Conservation (phyloP, 257 asterid species). For the Galeopsis tetrahit region DNA sequence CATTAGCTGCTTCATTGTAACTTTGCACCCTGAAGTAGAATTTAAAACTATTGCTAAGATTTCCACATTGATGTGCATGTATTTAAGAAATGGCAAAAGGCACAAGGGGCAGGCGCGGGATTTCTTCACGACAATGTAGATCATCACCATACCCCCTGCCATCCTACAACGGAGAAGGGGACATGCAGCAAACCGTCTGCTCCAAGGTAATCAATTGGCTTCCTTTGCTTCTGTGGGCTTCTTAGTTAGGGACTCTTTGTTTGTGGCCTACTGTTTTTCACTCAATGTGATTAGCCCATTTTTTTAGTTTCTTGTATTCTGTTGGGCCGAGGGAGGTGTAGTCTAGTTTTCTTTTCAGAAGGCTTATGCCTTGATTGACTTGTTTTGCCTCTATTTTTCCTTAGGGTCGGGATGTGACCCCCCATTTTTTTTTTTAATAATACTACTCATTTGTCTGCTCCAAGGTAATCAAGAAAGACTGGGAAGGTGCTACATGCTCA, state of each 20-base stretch:
- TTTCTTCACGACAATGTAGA: slow-evolving; percentile 75
- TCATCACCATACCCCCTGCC: slow-evolving; percentile 74
- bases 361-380: no score
- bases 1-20: slow-evolving; percentile 22
- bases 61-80: slow-evolving; percentile 30
- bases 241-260: no score
- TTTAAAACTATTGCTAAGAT: not conserved
- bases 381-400: no score
- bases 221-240: no score
- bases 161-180: slow-evolving; percentile 33
- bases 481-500: slow-evolving; percentile 94
- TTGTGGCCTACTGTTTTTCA: no score
- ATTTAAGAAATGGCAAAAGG: slow-evolving; percentile 83
- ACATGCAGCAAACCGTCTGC: slow-evolving; percentile 39
- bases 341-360: no score
- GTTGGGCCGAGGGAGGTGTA: no score
- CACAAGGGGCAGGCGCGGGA: slow-evolving; percentile 83
- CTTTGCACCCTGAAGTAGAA: slow-evolving; percentile 22
- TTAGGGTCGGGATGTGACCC: no score
- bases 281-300: no score
- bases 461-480: slow-evolving; percentile 68
- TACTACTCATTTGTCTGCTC: slow-evolving; percentile 38
- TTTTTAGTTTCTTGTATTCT: no score
- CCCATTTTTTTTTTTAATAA: no score
- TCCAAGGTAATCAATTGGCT: slow-evolving; percentile 47